A percentile compares a stretch with the other conserved stretches of the same genome.
These are phyloP conservation scores for Xylaria sp. DNA, from an alignment of 2,329 filamentous ascomycete species.

Conservation along the genomic window DNA sequence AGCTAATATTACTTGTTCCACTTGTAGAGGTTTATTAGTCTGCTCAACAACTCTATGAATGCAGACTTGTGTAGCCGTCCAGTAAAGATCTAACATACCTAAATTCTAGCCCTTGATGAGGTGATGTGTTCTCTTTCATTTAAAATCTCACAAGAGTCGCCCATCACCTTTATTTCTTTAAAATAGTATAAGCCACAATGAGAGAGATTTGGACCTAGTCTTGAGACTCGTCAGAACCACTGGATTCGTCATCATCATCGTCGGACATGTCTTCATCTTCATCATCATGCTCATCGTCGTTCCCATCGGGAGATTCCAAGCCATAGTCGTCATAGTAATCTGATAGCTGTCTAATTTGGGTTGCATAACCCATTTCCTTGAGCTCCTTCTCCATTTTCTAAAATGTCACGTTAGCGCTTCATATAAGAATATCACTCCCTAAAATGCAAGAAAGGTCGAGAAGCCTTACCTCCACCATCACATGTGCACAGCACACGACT, in stretches of 20 bases:
- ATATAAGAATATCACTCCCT: neutral
- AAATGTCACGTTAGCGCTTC: conserved; percentile 35
- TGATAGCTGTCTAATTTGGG: conserved; percentile 76
- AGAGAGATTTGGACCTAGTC: neutral
- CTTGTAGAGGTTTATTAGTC: neutral
- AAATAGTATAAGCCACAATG: neutral
- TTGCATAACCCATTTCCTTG: conserved; percentile 79
- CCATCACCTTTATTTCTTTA: neutral
- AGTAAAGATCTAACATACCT: conserved; percentile 2
- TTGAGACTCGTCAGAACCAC: conserved; percentile 25
- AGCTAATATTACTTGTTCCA: neutral
- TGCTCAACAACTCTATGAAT: neutral
- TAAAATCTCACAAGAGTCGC: neutral
- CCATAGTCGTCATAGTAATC: conserved; percentile 94
- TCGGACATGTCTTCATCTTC: conserved; percentile 39
- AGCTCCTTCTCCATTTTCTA: conserved; percentile 82
- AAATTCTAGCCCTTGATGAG: neutral
- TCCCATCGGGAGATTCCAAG: conserved; percentile 70
- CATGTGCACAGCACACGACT: conserved; percentile 85
- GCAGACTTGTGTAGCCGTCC: neutral
- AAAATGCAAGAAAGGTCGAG: neutral
- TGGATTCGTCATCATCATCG: conserved; percentile 35
- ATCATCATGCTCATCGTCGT: conserved; percentile 54
- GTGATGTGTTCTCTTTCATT: neutral
- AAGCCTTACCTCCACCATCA: conserved; percentile 80